Conservation (phyloP, 805 yeast species). For the Henningerozyma blattae region DNA sequence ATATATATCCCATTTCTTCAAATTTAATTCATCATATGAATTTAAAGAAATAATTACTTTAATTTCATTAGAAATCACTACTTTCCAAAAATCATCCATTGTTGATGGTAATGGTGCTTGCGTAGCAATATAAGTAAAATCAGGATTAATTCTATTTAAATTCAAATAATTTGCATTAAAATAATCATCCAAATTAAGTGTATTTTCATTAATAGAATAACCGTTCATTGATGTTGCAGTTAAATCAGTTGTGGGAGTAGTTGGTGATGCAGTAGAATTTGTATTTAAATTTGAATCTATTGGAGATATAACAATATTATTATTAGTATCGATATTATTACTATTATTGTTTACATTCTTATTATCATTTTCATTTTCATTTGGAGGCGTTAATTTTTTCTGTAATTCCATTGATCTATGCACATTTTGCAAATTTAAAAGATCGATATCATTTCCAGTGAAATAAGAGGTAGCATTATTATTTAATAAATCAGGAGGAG, state of each 20-base stretch:
- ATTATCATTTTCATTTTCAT: no score
- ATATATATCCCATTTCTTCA: constrained; percentile 71
- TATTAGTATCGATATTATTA: no score
- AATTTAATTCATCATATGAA: constrained; percentile 58
- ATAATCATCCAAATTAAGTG: constrained; percentile 36
- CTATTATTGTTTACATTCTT: no score
- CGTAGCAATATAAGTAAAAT: constrained; percentile 57
- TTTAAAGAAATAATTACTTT: constrained; percentile 72
- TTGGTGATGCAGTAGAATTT: no score
- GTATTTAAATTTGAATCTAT: not conserved
- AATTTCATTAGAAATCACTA: constrained; percentile 49
- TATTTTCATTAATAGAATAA: not conserved
- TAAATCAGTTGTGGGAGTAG: no score
- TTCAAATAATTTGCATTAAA: constrained; percentile 76
- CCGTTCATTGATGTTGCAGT: not conserved
- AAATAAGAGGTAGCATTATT: not conserved
- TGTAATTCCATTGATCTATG: not conserved
- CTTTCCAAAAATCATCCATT: constrained; percentile 82
- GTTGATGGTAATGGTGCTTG: constrained; percentile 82
- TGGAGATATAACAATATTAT: not conserved
- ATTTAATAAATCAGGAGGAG: not conserved
- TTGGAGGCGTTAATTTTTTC: no score
- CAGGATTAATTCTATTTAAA: constrained; percentile 28
- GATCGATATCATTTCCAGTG: not conserved
- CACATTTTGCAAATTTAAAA: not conserved